Percentiles rank a stretch among this genome's conserved stretches.
phyloP scores from a whole-genome alignment of 2,329 filamentous ascomycete species.

The Aureobasidium sp. region DNA sequence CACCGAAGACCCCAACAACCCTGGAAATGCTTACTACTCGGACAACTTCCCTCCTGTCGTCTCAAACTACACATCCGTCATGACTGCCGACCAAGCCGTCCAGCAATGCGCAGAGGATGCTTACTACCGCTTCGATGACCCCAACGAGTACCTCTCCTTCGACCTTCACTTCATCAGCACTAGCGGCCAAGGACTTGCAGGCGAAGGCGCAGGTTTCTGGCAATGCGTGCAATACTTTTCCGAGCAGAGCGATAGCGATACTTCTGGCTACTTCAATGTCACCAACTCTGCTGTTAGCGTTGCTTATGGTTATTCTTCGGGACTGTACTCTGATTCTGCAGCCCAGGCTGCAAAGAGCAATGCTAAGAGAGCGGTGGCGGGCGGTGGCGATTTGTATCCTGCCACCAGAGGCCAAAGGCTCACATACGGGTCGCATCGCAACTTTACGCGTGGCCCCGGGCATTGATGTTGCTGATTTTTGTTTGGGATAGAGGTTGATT shows the following conservation, averaged over 20 bases:
- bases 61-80: not conserved
- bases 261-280: constrained; percentile 4
- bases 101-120: not conserved
- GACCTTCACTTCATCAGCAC: constrained; percentile 12
- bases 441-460: not conserved
- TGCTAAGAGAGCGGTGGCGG: not conserved
- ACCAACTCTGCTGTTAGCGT: not conserved
- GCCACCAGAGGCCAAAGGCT: not conserved
- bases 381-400: not conserved
- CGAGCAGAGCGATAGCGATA: constrained; percentile 2
- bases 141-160: constrained; percentile 8
- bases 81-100: not conserved
- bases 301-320: constrained; percentile 5
- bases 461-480: not conserved
- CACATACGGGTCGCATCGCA: not conserved
- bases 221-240: constrained; percentile 11
- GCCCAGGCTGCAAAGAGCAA: not conserved
- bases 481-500: not conserved
- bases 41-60: constrained; percentile 7
- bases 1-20: constrained; percentile 9
- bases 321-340: constrained; percentile 6
- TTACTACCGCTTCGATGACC: constrained; percentile 2
- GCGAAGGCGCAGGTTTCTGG: constrained; percentile 1
- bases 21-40: constrained; percentile 1
- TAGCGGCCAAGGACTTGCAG: not conserved